Evolutionary conservation across 2,329 filamentous ascomycete species (phyloP).

Genomic region (Pseudonectria foliicola): DNA sequence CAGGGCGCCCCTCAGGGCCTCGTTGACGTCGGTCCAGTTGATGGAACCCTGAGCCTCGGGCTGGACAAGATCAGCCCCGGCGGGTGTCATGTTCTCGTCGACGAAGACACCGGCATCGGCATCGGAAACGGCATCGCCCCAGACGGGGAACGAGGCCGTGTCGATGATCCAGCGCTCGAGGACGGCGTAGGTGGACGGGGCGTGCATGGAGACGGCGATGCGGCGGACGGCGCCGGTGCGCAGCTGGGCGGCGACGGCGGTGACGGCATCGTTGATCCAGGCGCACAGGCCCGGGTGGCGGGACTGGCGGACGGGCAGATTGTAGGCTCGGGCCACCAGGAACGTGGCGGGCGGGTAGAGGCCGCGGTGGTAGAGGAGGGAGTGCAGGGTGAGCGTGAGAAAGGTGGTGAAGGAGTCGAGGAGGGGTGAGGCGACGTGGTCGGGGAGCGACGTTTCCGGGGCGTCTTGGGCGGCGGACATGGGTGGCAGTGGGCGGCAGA

Average conservation of each 20-base stretch:
- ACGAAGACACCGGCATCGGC: conserved; percentile 2
- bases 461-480: conserved; percentile 17
- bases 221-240: conserved; percentile 44
- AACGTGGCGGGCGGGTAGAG: conserved; percentile 77
- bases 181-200: conserved; percentile 31
- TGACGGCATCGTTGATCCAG: conserved; percentile 77
- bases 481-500: neutral
- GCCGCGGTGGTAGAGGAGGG: conserved; percentile 72
- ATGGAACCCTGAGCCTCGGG: conserved; percentile 24
- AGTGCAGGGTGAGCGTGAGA: conserved; percentile 75
- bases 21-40: conserved; percentile 57
- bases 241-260: conserved; percentile 64
- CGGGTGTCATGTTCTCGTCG: too few relatives aligned
- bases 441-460: conserved; percentile 21
- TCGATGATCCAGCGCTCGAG: conserved; percentile 58
- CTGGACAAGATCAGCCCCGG: conserved; percentile 22
- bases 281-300: conserved; percentile 79
- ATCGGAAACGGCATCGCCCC: conserved; percentile 9
- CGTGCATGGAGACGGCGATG: conserved; percentile 43
- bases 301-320: conserved; percentile 76
- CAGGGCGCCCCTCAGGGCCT: conserved; percentile 64
- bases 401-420: conserved; percentile 70
- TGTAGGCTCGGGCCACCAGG: conserved; percentile 71
- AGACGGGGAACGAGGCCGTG: conserved; percentile 41
- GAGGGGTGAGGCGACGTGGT: conserved; percentile 37